Conservation (phyloP, 768 basidiomycete genomes). For the Pilatotrama ljubarskyi region DNA sequence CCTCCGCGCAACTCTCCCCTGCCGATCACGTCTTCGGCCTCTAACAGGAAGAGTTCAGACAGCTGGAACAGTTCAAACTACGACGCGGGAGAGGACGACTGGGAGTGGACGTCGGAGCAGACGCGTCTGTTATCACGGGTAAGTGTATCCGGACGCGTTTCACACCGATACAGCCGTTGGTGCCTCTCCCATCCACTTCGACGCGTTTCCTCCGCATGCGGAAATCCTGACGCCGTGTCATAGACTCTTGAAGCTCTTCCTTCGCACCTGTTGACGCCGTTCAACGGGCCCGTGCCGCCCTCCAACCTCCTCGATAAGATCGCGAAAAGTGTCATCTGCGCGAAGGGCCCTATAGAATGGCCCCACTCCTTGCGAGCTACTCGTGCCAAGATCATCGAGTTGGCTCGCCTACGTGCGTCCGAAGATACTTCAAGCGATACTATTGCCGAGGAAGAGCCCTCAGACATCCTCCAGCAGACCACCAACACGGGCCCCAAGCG, state of each 20-base stretch:
- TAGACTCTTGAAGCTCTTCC: conserved; percentile 85
- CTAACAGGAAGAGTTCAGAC: conserved; percentile 69
- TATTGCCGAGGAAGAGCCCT: conserved; percentile 49
- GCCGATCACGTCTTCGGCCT: conserved; percentile 49
- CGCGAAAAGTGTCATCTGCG: conserved; percentile 71
- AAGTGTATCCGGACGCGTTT: conserved; percentile 29
- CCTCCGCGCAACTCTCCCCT: conserved; percentile 55
- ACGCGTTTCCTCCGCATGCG: conserved; percentile 14
- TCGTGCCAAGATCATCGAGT: conserved; percentile 77
- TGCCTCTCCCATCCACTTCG: conserved; percentile 14
- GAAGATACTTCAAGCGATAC: conserved; percentile 43
- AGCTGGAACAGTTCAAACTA: conserved; percentile 84
- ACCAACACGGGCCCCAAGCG: conserved; percentile 53
- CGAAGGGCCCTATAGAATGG: conserved; percentile 79
- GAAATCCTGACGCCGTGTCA: background rate
- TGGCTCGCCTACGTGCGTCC: conserved; percentile 66
- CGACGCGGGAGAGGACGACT: conserved; percentile 63
- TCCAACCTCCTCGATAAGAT: conserved; percentile 87
- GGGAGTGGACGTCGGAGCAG: conserved; percentile 77
- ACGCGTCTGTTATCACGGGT: conserved; percentile 67
- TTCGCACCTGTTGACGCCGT: conserved; percentile 82
- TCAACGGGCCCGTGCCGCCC: conserved; percentile 81
- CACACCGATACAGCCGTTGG: background rate
- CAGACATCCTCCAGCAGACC: conserved; percentile 44
- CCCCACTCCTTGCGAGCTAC: conserved; percentile 81